Evolutionary conservation across 1,139 yeast species (phyloP), one percentile per base, ranked within the genome.

Genomic region (Taiozyma sp.): DNA sequence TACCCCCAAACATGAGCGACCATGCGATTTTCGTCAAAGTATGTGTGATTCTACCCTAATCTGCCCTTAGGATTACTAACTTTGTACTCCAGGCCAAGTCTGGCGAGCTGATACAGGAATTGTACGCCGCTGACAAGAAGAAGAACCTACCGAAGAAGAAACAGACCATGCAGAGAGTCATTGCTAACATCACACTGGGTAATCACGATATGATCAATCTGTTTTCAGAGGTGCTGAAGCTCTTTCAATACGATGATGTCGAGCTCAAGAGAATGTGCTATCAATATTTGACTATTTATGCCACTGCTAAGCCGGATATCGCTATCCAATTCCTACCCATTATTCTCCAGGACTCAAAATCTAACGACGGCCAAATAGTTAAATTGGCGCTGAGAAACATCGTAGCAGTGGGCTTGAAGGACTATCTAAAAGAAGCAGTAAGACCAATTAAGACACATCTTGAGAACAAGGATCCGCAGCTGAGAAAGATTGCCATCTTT

Each of bases 171-270:
- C 85, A 84, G 66, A 87, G 87, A 63, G 77, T 89, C 32, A 76
- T 90, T 8, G 95, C 96, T 44, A 91, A 90, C 65, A 77, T 89
- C 68, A 85, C 95, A 6, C 75, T 90, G 69, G 90, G 90, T 52
- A 89, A 89, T 64, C 76, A 77, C 56, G 97, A 91, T 62, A 79
- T 90, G 80, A 75, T 81, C 11, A 63, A 72, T 40, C 64, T 91
- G 53, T 79, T 85, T 64, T 83, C 85, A 1, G 95, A 87, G 46
- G 77, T 91, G 13, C 65, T 87, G 9, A 72, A 72, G 35, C 73
- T 87, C 50, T 76, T 88, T 74, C 71, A 75, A 48, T 72, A 78
- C 22, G 81, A 80, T 53, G 96, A 88, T 66, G 65, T 84, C 43
- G 96, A 88, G 59, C 76, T 86, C 50, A 81, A 90, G 60, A 79